Evolutionary conservation across 352 stramenopile species (phyloP).

Genomic region (Pythium sukuiense): DNA sequence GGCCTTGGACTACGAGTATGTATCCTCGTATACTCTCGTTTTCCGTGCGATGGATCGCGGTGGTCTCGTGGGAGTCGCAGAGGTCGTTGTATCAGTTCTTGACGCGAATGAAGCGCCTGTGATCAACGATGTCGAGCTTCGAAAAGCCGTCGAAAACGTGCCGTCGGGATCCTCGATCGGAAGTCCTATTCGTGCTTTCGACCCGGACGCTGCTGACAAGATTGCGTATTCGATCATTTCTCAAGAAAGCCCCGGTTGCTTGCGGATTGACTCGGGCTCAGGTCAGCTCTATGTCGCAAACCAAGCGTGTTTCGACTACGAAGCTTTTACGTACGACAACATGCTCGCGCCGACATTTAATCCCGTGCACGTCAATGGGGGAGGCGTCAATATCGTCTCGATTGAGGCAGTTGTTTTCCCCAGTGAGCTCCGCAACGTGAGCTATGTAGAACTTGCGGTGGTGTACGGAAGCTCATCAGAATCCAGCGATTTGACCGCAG

Average conservation of each 20-base stretch:
- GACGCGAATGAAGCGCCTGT: constrained; percentile 35
- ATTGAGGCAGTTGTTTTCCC: constrained; percentile 18
- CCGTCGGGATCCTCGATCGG: constrained; percentile 23
- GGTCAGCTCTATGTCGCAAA: constrained; percentile 44
- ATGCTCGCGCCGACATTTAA: constrained; percentile 3
- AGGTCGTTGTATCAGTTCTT: constrained; percentile 15
- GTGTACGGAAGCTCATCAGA: constrained; percentile 8
- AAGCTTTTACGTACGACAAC: constrained; percentile 36
- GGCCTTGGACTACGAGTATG: constrained; percentile 20
- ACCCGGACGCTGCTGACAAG: constrained; percentile 4
- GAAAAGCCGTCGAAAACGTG: constrained; percentile 39
- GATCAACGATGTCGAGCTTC: constrained; percentile 22
- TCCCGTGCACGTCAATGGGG: constrained; percentile 5
- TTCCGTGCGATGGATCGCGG: constrained; percentile 24
- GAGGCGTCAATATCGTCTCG: not conserved
- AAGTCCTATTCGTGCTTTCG: constrained; percentile 11
- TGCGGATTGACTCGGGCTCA: constrained; percentile 35
- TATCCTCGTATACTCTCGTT: constrained; percentile 19
- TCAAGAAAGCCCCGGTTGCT: constrained; percentile 38
- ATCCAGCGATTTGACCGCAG: not conserved
- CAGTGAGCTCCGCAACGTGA: constrained; percentile 16
- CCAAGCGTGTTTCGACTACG: constrained; percentile 51
- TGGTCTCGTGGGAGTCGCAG: constrained; percentile 2
- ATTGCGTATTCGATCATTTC: constrained; percentile 34
- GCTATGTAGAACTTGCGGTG: constrained; percentile 18